Evolutionary conservation across 495 filamentous ascomycete species (phyloP).

Genomic region (Parathielavia appendiculata): DNA sequence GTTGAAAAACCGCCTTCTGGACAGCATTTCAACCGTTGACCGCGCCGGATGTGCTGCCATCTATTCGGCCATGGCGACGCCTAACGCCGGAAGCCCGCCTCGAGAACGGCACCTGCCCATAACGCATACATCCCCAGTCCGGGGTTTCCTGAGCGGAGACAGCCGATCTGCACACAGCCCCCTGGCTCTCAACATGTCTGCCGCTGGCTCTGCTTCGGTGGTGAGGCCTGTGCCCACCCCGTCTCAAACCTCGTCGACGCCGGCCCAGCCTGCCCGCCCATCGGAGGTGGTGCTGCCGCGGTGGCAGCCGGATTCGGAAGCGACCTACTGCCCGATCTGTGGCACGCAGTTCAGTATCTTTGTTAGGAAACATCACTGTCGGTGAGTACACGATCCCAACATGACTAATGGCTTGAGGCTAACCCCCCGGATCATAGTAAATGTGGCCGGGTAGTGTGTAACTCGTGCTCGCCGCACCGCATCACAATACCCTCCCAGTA

Average conservation of each 20-base stretch:
- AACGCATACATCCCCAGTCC: not conserved
- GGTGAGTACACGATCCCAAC: constrained; percentile 41
- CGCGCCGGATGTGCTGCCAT: not conserved
- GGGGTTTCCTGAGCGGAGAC: not conserved
- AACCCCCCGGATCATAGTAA: constrained; percentile 51
- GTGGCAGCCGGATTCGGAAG: constrained; percentile 85
- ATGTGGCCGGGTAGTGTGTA: constrained; percentile 92
- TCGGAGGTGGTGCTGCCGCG: constrained; percentile 52
- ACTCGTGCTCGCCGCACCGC: constrained; percentile 84
- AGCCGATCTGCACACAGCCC: not conserved
- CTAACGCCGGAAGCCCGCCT: constrained; percentile 13
- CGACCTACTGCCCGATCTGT: constrained; percentile 77
- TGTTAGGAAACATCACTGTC: constrained; percentile 86
- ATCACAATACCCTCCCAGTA: constrained; percentile 92
- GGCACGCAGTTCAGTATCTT: constrained; percentile 72
- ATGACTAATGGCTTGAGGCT: not conserved
- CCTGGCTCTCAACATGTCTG: not conserved
- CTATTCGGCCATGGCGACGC: constrained; percentile 21
- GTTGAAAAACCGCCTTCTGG: not conserved
- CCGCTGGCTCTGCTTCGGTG: not conserved
- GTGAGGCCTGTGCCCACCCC: not conserved
- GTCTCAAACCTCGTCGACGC: not conserved
- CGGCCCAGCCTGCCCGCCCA: not conserved
- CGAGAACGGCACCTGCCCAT: constrained; percentile 12
- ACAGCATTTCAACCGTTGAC: not conserved